Percentiles rank a stretch among this genome's conserved stretches.
Conservation (phyloP, 2,329 filamentous ascomycete genomes). For the Aspergillus aculeatinus region DNA sequence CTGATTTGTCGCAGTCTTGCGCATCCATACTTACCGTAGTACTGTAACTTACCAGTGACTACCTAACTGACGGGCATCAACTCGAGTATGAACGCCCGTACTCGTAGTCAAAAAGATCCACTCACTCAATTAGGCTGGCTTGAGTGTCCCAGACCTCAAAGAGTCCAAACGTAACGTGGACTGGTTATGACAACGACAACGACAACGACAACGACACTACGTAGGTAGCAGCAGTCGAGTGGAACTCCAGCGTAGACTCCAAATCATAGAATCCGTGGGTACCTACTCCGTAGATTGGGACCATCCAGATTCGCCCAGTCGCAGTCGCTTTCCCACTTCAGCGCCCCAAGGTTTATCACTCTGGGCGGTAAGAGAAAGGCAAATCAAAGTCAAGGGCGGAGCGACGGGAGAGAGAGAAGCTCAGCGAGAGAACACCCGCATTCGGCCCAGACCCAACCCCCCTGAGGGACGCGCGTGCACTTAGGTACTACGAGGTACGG, state of each 20-base stretch:
- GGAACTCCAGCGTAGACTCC: neutral
- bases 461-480: constrained; percentile 26
- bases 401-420: neutral
- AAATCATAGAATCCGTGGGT: constrained; percentile 4
- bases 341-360: constrained; percentile 9
- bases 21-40: neutral
- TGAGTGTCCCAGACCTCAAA: no score
- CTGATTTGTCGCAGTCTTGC: neutral
- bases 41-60: no score
- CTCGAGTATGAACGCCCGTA: neutral
- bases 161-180: no score
- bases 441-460: constrained; percentile 20
- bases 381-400: constrained; percentile 14
- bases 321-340: neutral
- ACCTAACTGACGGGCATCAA: neutral
- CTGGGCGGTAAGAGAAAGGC: constrained; percentile 6
- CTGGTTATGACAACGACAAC: no score
- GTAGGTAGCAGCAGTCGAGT: neutral
- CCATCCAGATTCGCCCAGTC: neutral
- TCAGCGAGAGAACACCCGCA: constrained; percentile 14
- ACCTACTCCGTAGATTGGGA: constrained; percentile 5
- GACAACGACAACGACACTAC: no score
- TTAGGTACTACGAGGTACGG: neutral
- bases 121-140: neutral
- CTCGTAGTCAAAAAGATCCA: neutral